Evolutionary conservation across 257 asterid species (phyloP).

Genomic region (Nicotiana obtusifolia): DNA sequence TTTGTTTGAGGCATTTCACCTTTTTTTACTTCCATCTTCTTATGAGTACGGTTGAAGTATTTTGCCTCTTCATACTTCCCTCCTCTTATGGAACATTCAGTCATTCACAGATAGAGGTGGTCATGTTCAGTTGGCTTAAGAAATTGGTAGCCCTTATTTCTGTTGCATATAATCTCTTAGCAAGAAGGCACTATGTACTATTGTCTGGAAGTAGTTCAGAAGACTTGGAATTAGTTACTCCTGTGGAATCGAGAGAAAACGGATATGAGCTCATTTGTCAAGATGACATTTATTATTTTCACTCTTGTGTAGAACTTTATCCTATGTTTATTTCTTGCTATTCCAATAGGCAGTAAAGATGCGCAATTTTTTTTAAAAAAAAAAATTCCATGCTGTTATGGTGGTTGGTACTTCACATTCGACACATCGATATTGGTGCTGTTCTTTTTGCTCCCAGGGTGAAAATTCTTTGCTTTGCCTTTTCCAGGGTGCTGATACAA

Average conservation of each 20-base stretch:
- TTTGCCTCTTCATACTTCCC: neutral
- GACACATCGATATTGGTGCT: neutral
- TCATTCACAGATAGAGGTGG: neutral
- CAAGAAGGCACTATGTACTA: neutral
- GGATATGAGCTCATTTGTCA: neutral
- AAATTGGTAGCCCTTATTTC: neutral
- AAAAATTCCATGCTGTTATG: neutral
- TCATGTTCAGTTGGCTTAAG: neutral
- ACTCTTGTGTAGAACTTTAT: neutral
- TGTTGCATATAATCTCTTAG: neutral
- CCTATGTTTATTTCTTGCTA: neutral
- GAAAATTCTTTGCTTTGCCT: slow-evolving; percentile 27
- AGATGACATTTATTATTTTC: neutral
- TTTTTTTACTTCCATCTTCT: neutral
- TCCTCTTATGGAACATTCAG: neutral
- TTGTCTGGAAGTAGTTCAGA: neutral
- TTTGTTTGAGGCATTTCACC: neutral
- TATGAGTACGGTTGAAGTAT: neutral
- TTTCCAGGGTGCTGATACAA: slow-evolving; percentile 39
- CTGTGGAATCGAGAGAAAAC: neutral
- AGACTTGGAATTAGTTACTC: neutral
- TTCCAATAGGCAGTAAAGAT: neutral
- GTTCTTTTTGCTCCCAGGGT: slow-evolving; percentile 12
- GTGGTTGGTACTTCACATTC: neutral
- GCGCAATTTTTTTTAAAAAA: neutral